These are phyloP conservation scores for Trebouxiophyceae sp. DNA, from an alignment of 163 green algal species.

Conservation along the genomic window DNA sequence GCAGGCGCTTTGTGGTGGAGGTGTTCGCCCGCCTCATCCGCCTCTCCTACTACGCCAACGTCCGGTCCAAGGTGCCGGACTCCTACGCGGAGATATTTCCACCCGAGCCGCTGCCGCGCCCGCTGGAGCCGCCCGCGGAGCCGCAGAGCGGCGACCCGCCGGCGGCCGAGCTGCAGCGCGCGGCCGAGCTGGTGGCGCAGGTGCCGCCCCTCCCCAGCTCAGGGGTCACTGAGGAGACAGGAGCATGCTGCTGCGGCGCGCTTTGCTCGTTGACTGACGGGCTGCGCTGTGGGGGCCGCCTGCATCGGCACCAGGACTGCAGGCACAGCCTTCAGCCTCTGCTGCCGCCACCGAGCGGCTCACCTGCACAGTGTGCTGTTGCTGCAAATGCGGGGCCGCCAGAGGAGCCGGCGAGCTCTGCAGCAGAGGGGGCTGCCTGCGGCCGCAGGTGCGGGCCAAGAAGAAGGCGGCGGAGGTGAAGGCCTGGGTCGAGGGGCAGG, in stretches of 20 bases:
- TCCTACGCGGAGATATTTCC: slow-evolving; percentile 57
- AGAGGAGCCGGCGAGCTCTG: no score
- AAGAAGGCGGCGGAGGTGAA: slow-evolving; percentile 18
- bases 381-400: no score
- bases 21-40: slow-evolving; percentile 66
- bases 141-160: background rate
- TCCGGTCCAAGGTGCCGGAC: slow-evolving; percentile 46
- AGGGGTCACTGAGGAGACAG: background rate
- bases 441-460: slow-evolving; percentile 29
- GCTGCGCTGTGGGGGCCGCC: no score
- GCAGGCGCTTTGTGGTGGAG: slow-evolving; percentile 54
- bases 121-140: background rate
- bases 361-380: no score
- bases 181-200: background rate
- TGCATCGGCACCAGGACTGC: no score
- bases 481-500: slow-evolving; percentile 18
- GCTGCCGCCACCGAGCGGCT: no score
- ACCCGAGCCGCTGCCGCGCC: slow-evolving; percentile 29
- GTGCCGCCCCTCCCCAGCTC: background rate
- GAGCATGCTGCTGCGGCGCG: no score
- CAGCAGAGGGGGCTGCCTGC: no score
- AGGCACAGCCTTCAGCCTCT: no score
- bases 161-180: background rate
- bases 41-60: slow-evolving; percentile 63
- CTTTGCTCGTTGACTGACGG: no score